phyloP scores from a whole-genome alignment of 768 basidiomycete genomes.

The Ramaria rubella region DNA sequence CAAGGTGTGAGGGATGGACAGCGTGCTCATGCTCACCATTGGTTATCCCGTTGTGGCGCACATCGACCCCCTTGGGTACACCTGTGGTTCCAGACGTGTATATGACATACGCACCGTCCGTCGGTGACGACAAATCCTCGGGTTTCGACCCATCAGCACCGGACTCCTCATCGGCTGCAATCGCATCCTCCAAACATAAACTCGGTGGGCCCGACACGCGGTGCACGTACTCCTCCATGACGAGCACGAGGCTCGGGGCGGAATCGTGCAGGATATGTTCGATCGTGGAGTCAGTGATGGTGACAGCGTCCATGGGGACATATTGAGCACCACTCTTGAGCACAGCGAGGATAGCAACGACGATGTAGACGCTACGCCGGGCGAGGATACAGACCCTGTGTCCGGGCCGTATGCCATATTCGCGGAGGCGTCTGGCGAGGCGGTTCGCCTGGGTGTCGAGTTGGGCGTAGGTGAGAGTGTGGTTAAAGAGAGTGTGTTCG shows the following conservation, averaged over 20 bases:
- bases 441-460: slow-evolving; percentile 15
- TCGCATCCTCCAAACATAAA: slow-evolving; percentile 10
- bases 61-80: slow-evolving; percentile 19
- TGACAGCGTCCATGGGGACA: slow-evolving; percentile 18
- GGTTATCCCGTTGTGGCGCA: slow-evolving; percentile 15
- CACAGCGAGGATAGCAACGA: slow-evolving; percentile 16
- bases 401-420: slow-evolving; percentile 12
- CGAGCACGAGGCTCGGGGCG: slow-evolving; percentile 11
- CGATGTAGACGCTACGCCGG: slow-evolving; percentile 14
- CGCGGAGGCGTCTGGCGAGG: slow-evolving; percentile 15
- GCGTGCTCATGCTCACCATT: slow-evolving; percentile 13
- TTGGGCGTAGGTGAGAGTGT: slow-evolving; percentile 15
- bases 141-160: slow-evolving; percentile 9
- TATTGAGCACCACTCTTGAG: slow-evolving; percentile 20
- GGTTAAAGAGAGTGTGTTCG: slow-evolving; percentile 14
- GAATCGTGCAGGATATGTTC: slow-evolving; percentile 16
- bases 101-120: slow-evolving; percentile 18
- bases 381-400: slow-evolving; percentile 17
- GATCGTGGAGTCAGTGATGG: slow-evolving; percentile 18
- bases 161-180: slow-evolving; percentile 5
- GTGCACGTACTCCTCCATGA: slow-evolving; percentile 14
- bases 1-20: background rate
- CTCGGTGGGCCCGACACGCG: background rate
- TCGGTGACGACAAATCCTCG: slow-evolving; percentile 8
- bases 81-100: slow-evolving; percentile 22